Percentiles rank a stretch among this genome's conserved stretches.
These are phyloP conservation scores for Diaporthe sp. DNA, from an alignment of 2,329 filamentous ascomycete genomes.

Conservation along the genomic window DNA sequence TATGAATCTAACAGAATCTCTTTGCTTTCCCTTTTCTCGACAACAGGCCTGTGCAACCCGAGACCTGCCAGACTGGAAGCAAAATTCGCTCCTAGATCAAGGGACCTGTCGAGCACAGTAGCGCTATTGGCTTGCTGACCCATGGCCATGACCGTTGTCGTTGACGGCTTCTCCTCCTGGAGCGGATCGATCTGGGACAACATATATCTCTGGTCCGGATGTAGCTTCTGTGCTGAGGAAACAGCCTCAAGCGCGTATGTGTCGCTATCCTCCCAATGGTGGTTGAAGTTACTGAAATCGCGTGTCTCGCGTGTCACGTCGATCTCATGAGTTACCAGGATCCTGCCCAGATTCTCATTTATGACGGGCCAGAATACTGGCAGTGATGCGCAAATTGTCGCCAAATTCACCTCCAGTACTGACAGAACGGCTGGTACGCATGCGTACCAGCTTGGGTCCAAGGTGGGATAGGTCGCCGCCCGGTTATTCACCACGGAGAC, in stretches of 20 bases:
- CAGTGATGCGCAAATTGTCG: constrained; percentile 26
- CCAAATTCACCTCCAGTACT: constrained; percentile 45
- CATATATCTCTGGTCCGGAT: neutral
- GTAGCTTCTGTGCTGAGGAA: neutral
- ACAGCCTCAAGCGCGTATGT: neutral
- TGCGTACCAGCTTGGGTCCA: constrained; percentile 50
- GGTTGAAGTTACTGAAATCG: neutral
- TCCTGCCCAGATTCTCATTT: constrained; percentile 41
- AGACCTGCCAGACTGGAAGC: neutral
- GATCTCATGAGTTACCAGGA: constrained; percentile 50
- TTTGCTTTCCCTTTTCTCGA: constrained; percentile 22
- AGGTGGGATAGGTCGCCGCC: constrained; percentile 46
- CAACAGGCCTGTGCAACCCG: neutral
- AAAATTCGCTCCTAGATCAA: constrained; percentile 4
- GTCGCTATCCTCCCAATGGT: neutral
- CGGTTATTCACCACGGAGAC: constrained; percentile 42
- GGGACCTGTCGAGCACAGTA: neutral
- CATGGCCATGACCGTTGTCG: constrained; percentile 10
- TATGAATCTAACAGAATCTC: neutral
- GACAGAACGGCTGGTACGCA: constrained; percentile 46
- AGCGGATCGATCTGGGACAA: neutral
- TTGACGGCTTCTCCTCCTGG: constrained; percentile 3
- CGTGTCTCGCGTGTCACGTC: constrained; percentile 39
- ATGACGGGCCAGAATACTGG: constrained; percentile 38
- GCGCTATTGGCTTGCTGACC: neutral